Percentiles rank a stretch among this genome's conserved stretches.
These are phyloP conservation scores for Postia placenta DNA, from an alignment of 768 basidiomycete species.

Conservation along the genomic window DNA sequence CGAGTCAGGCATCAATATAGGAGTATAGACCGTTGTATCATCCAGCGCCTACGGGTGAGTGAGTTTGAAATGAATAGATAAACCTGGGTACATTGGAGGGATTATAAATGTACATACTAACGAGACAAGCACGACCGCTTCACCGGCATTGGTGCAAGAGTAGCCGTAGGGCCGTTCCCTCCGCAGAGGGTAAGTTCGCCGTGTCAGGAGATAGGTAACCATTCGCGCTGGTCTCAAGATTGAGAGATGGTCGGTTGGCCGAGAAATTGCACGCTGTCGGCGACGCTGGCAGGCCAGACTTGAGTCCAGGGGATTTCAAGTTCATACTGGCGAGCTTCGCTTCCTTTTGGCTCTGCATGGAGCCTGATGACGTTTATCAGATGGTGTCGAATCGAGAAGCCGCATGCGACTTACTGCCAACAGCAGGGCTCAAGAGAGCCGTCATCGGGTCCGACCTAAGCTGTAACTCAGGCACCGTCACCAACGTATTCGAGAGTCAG, in stretches of 20 bases:
- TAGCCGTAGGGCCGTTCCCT: constrained; percentile 60
- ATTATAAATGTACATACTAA: too few relatives aligned
- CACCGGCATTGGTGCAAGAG: too few relatives aligned
- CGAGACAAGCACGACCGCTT: too few relatives aligned
- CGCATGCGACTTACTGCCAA: constrained; percentile 50
- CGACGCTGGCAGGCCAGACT: constrained; percentile 69
- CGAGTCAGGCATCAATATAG: too few relatives aligned
- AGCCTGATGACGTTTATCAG: constrained; percentile 39
- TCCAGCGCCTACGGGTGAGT: too few relatives aligned
- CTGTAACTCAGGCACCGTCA: too few relatives aligned
- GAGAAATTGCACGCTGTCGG: constrained; percentile 77
- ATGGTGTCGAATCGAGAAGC: neutral
- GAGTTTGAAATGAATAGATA: too few relatives aligned
- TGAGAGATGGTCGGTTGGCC: constrained; percentile 70
- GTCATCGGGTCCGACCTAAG: constrained; percentile 97
- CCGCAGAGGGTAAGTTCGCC: constrained; percentile 37
- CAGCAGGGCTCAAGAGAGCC: constrained; percentile 86
- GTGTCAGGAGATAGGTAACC: constrained; percentile 86
- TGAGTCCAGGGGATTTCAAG: constrained; percentile 87
- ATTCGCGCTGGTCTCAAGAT: constrained; percentile 39
- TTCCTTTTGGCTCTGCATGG: constrained; percentile 98
- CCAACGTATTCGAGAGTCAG: too few relatives aligned
- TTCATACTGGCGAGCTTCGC: constrained; percentile 77
- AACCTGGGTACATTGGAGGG: too few relatives aligned
- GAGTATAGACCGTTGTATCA: too few relatives aligned